Evolutionary conservation across 2,329 filamentous ascomycete species (phyloP).

Genomic region (Colletotrichum tanaceti): DNA sequence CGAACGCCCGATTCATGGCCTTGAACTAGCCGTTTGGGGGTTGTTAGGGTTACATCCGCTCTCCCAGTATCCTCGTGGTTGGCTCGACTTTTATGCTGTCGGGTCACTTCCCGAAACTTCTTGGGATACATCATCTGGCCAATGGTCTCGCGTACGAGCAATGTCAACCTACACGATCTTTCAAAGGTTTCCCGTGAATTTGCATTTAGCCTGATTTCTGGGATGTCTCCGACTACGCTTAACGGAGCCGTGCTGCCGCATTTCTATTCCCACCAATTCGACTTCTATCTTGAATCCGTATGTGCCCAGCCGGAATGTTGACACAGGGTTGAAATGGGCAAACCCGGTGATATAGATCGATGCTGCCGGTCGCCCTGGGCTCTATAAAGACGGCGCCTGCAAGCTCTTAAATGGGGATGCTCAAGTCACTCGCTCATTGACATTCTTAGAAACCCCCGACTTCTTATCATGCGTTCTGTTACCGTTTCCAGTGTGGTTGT

Average conservation of each 20-base stretch:
- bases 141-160: neutral
- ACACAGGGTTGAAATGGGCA: neutral
- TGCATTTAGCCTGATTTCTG: neutral
- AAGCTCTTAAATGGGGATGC: neutral
- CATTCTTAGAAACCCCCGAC: neutral
- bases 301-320: neutral
- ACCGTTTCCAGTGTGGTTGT: neutral
- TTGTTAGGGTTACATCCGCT: neutral
- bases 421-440: neutral
- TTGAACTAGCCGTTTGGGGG: neutral
- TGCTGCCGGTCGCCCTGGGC: no score
- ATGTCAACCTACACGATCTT: conserved; percentile 4
- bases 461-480: neutral
- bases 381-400: neutral
- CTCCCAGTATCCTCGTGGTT: neutral
- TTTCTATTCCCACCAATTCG: neutral
- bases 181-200: neutral
- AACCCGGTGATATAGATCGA: no score
- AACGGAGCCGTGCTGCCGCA: neutral
- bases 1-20: neutral
- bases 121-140: no score
- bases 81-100: neutral
- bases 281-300: neutral
- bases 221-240: neutral
- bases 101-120: neutral